These are phyloP conservation scores for Colletotrichum sp. DNA, from an alignment of 2,329 filamentous ascomycete genomes.

Conservation along the genomic window DNA sequence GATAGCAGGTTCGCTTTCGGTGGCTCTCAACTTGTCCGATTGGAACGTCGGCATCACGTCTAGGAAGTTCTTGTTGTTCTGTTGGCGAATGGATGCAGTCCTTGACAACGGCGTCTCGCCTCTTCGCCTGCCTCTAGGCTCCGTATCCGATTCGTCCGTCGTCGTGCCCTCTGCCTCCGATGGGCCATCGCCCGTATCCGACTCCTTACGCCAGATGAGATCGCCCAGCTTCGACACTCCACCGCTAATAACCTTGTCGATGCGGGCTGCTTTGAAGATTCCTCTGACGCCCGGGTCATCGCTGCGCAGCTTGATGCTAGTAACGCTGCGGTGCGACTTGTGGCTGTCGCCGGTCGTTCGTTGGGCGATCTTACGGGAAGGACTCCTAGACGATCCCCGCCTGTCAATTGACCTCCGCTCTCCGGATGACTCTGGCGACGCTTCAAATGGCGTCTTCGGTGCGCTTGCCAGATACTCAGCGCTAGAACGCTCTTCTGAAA, in stretches of 20 bases:
- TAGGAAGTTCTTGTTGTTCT: constrained; percentile 49
- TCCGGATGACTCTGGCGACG: constrained; percentile 10
- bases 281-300: constrained; percentile 65
- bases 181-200: constrained; percentile 28
- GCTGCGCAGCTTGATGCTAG: constrained; percentile 49
- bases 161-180: constrained; percentile 42
- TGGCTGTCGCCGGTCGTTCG: constrained; percentile 48
- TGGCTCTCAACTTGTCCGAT: constrained; percentile 23
- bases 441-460: constrained; percentile 23
- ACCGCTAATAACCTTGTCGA: constrained; percentile 73
- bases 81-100: constrained; percentile 26
- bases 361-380: constrained; percentile 38
- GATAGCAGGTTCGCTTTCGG: background rate
- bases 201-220: constrained; percentile 61
- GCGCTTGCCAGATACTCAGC: constrained; percentile 31
- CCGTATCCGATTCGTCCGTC: constrained; percentile 55
- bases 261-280: constrained; percentile 78
- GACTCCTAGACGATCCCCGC: constrained; percentile 39
- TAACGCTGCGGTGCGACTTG: constrained; percentile 52
- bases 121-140: constrained; percentile 43
- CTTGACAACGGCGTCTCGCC: constrained; percentile 24
- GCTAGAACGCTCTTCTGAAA: constrained; percentile 12
- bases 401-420: constrained; percentile 29
- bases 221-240: constrained; percentile 63
- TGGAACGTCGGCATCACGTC: constrained; percentile 58